Evolutionary conservation across 2,329 filamentous ascomycete genomes (phyloP).

Genomic region (Zasmidium cellare): DNA sequence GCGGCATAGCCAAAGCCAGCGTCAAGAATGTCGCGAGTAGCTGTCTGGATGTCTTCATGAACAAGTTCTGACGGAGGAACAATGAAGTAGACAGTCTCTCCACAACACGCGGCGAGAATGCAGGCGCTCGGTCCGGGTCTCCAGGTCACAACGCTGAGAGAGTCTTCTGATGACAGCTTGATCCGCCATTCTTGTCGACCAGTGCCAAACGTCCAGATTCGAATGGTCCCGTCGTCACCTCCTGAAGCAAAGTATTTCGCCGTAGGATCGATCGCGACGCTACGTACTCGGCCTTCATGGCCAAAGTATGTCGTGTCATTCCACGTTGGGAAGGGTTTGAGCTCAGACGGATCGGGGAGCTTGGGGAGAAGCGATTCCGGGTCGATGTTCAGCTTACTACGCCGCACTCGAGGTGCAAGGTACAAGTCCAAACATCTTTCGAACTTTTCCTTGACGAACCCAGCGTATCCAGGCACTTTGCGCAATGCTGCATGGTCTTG

Average conservation of each 20-base stretch:
- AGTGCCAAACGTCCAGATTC: constrained; percentile 84
- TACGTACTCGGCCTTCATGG: constrained; percentile 84
- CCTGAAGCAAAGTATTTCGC: constrained; percentile 87
- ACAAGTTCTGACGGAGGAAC: constrained; percentile 52
- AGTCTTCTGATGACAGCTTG: constrained; percentile 72
- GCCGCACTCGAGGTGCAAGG: constrained; percentile 84
- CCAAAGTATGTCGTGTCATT: constrained; percentile 85
- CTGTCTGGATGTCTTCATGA: constrained; percentile 58
- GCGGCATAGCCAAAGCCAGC: constrained; percentile 93
- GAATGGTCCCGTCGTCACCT: constrained; percentile 89
- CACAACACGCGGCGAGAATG: constrained; percentile 79
- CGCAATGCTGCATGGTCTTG: constrained; percentile 79
- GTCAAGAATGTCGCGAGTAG: constrained; percentile 75
- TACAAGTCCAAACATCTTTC: constrained; percentile 95
- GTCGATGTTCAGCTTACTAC: constrained; percentile 95
- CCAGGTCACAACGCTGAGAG: constrained; percentile 87
- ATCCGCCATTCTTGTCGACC: constrained; percentile 86
- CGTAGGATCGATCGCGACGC: constrained; percentile 79
- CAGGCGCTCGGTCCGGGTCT: constrained; percentile 77
- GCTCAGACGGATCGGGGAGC: constrained; percentile 85
- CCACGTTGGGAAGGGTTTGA: constrained; percentile 91
- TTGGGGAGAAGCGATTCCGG: constrained; percentile 90
- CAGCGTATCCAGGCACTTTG: constrained; percentile 87
- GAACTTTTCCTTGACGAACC: constrained; percentile 92
- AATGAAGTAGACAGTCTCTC: constrained; percentile 82